A percentile compares a stretch with the other conserved stretches of the same genome.
Evolutionary conservation across 2,329 filamentous ascomycete species (phyloP).

Genomic region (Ceratocystis destructans): DNA sequence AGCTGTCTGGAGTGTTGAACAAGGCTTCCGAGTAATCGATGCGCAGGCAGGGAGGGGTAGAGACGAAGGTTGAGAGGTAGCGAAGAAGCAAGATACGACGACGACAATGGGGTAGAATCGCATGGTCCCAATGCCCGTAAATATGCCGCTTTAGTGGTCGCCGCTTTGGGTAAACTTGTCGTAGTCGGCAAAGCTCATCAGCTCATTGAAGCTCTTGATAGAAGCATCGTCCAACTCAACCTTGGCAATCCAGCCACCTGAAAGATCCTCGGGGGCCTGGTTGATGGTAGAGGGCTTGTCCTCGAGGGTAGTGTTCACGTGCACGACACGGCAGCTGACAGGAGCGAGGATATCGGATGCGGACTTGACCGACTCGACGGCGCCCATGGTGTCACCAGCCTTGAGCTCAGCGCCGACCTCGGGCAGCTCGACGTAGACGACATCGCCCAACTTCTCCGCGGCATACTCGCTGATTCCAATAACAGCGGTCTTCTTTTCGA

Average conservation of each 20-base stretch:
- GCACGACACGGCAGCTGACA: constrained; percentile 59
- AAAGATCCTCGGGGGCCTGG: constrained; percentile 66
- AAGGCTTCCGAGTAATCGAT: background rate
- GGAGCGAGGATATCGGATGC: constrained; percentile 96
- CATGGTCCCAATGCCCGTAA: no score
- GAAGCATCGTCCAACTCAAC: constrained; percentile 58
- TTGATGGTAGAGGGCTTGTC: constrained; percentile 82
- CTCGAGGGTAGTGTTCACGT: constrained; percentile 62
- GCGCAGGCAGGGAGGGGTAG: background rate
- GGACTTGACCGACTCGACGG: constrained; percentile 95
- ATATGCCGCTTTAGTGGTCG: constrained; percentile 26
- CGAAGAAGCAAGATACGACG: background rate
- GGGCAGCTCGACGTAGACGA: constrained; percentile 94
- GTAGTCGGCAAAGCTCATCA: constrained; percentile 72
- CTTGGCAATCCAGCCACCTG: constrained; percentile 86
- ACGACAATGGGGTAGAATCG: background rate
- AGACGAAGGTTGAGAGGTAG: background rate
- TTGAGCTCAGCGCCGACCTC: constrained; percentile 51
- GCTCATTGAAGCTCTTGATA: constrained; percentile 51
- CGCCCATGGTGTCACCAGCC: constrained; percentile 74
- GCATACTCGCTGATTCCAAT: constrained; percentile 85
- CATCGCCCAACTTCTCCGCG: constrained; percentile 81
- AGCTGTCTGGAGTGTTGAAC: background rate
- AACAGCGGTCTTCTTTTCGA: constrained; percentile 66
- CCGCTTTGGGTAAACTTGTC: constrained; percentile 50